Evolutionary conservation across 495 filamentous ascomycete species (phyloP), one percentile per base, ranked within the genome.

Genomic region (Barbatosphaeria neglecta): DNA sequence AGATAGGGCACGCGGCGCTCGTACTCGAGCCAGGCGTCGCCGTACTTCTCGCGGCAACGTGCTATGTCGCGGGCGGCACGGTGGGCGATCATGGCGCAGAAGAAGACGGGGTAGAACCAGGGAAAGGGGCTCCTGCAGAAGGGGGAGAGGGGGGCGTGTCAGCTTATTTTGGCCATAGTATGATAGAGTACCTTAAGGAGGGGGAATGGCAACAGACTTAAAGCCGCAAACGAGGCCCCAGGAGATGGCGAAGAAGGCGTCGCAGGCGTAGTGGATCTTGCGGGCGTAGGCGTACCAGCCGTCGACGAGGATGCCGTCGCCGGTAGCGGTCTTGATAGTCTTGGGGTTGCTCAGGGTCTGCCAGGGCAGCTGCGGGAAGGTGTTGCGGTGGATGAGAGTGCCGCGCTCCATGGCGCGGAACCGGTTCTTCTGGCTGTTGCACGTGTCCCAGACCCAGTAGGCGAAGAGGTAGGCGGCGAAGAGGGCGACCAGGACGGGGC

Each of bases 41-140:
- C 92, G 68, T 98, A 98, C 75, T 88, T 95, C 58, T 67, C 74
- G 35, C 80, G 74, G 68, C 92, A 98, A 46, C 82, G 73, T 54
- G 84, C 72, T 48, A 93, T 89, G 65, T 98, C 92, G 46, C 92
- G 78, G 59, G 71, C 72, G 18, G 87, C 84, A 46, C 92, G 85
- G 67, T 98, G 92, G 15, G 78, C 68, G 60, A 98, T 97, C 92
- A 98, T 97, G 56, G 65, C 69, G 20, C 73, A 68, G 62, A 98
- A 98, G 72, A 98, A 98, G 37, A 86, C 62, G 11, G 89, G 86
- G 57, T 97, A 94, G 64, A 98, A 98, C 90, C 90, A 98, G 2
- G 92, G 92, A 68, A 97, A 89, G 3, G 92, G 90, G 62, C 80
- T 86, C 18, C 68, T 71, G 65, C 33, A 35, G n/a, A n/a, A n/a